Evolutionary conservation across 768 basidiomycete genomes (phyloP).

Genomic region (Termitomyces titanicus): DNA sequence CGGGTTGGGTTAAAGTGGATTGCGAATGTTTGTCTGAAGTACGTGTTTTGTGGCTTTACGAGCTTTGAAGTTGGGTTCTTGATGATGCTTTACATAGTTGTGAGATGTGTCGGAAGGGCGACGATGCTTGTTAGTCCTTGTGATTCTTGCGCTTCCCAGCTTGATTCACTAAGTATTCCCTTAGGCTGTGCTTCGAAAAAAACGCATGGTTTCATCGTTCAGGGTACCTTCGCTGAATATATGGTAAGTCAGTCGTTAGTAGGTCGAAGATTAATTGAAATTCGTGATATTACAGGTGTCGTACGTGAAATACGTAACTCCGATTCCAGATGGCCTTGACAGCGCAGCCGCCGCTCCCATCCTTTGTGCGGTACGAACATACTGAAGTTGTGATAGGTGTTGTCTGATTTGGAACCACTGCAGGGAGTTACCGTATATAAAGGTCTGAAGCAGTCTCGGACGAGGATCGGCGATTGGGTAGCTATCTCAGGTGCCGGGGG

Average conservation of each 20-base stretch:
- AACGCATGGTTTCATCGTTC: constrained; percentile 58
- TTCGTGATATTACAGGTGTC: constrained; percentile 38
- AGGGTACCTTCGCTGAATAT: constrained; percentile 72
- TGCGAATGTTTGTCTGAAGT: constrained; percentile 36
- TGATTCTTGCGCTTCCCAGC: not conserved
- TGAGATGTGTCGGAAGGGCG: constrained; percentile 67
- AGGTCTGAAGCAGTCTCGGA: constrained; percentile 63
- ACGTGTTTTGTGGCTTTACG: not conserved
- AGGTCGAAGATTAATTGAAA: not conserved
- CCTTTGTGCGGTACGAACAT: constrained; percentile 58
- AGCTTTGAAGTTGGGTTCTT: too few relatives aligned
- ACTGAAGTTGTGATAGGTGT: not conserved
- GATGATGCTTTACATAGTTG: constrained; percentile 34
- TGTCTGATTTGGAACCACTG: not conserved
- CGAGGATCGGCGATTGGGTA: constrained; percentile 65
- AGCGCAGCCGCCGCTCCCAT: constrained; percentile 66
- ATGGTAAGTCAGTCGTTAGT: constrained; percentile 31
- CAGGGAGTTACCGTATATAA: constrained; percentile 81
- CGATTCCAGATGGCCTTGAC: constrained; percentile 63
- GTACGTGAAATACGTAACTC: constrained; percentile 65
- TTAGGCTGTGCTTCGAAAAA: constrained; percentile 44
- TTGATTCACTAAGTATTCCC: not conserved
- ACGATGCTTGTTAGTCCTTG: constrained; percentile 38
- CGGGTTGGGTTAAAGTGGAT: constrained; percentile 80
- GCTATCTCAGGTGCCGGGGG: constrained; percentile 75